Evolutionary conservation across 345 rosid species (phyloP), one percentile per base, ranked within the genome.

Genomic region (Brassica juncea): DNA sequence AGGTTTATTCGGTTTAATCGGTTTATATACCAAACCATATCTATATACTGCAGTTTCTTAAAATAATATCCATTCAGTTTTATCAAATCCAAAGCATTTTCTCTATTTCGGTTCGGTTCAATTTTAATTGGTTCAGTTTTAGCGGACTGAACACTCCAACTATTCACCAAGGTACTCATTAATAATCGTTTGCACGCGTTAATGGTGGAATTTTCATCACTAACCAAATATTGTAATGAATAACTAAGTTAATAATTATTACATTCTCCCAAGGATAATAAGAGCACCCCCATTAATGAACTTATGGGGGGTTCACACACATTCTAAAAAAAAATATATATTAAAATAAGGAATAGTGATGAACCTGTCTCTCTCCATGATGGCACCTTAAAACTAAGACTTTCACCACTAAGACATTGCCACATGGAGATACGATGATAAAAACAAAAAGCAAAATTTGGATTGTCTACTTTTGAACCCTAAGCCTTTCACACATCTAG

Each of bases 401-500:
- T 21, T 19, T 14, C 42, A 66, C 82, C 77, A 79, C 8, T 66
- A 52, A 58, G 30, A 66, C 55, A 1, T 23, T 3, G 12, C 72
- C 62, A 60, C 32, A 70, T 79, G 23, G 68, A 31, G 25, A 31
- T 47, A 47, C 16, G 10, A 47, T 47, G 4, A 47, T 47, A 14
- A 12, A 47, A 47, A 49, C 55, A 49, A n/a, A 49, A 49, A 49
- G 55, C 55, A 59, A 6, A 3, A n/a, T 66, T 54, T 65, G 27
- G 77, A 72, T 59, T 32, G 25, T 73, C 35, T 71, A 71, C 72
- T 73, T 79, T 79, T 49, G 34, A 59, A 72, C 31, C 8, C 74
- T 68, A 67, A 79, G 73, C 57, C 69, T 73, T 73, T 79, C 77
- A 78, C 72, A 78, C 77, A 78, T 67, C 60, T 59, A 4, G 61